Conservation (phyloP, 495 filamentous ascomycete species). For the Penicillium subrubescens region DNA sequence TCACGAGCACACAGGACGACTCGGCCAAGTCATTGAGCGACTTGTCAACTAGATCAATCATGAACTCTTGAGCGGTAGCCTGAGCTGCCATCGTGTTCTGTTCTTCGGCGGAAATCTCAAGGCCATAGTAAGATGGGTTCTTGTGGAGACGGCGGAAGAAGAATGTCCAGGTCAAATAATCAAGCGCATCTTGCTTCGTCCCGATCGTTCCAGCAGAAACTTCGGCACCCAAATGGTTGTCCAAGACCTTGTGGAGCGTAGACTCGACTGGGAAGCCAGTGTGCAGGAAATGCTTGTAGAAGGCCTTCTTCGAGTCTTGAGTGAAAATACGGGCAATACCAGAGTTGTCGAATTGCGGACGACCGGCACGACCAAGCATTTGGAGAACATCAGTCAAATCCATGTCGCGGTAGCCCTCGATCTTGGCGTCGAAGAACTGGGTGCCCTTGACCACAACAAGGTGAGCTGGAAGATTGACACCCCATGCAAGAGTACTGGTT, state of each 20-base stretch:
- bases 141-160: slow-evolving; percentile 98
- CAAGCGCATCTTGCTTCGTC: slow-evolving; percentile 95
- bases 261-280: slow-evolving; percentile 98
- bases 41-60: slow-evolving; percentile 86
- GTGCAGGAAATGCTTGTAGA: slow-evolving; percentile 99
- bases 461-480: slow-evolving; percentile 96
- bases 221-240: slow-evolving; percentile 96
- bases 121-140: slow-evolving; percentile 96
- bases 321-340: slow-evolving; percentile 97
- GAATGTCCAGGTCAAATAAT: slow-evolving; percentile 99
- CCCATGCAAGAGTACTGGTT: slow-evolving; percentile 97
- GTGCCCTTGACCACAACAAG: slow-evolving; percentile 98
- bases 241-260: slow-evolving; percentile 90
- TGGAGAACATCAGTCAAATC: slow-evolving; percentile 97
- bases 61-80: slow-evolving; percentile 82
- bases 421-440: slow-evolving; percentile 97
- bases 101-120: slow-evolving; percentile 91
- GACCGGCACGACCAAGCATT: slow-evolving; percentile 94
- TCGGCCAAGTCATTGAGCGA: slow-evolving; percentile 78
- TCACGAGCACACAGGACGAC: slow-evolving; percentile 78
- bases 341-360: slow-evolving; percentile 93
- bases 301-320: slow-evolving; percentile 97
- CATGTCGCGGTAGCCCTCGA: slow-evolving; percentile 98
- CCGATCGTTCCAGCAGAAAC: slow-evolving; percentile 88
- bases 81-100: slow-evolving; percentile 89